A percentile compares a stretch with the other conserved stretches of the same genome.
phyloP scores from a whole-genome alignment of 2,329 filamentous ascomycete genomes.

The Verticillium klebahnii region DNA sequence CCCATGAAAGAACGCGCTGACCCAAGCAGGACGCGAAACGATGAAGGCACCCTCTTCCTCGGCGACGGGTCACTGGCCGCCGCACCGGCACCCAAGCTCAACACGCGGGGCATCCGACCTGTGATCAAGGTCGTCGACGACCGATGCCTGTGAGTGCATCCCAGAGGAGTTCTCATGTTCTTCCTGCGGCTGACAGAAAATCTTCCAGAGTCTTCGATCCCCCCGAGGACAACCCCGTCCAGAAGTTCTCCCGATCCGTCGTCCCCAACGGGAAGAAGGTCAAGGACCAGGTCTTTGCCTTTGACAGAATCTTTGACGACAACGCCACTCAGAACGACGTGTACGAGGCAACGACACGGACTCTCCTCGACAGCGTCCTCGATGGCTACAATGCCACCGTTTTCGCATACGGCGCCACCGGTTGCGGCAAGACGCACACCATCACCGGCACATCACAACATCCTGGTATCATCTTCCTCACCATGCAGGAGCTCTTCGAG shows the following conservation, averaged over 20 bases:
- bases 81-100: slow-evolving; percentile 76
- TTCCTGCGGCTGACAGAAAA: background rate
- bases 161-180: background rate
- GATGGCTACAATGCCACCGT: slow-evolving; percentile 99
- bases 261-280: slow-evolving; percentile 82
- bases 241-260: slow-evolving; percentile 78
- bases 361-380: slow-evolving; percentile 87
- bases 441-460: slow-evolving; percentile 90
- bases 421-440: slow-evolving; percentile 97
- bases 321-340: slow-evolving; percentile 89
- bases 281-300: slow-evolving; percentile 96
- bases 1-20: slow-evolving; percentile 3
- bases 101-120: slow-evolving; percentile 78
- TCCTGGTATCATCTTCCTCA: slow-evolving; percentile 96
- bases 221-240: slow-evolving; percentile 88
- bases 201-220: slow-evolving; percentile 82
- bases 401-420: slow-evolving; percentile 96
- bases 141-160: slow-evolving; percentile 73
- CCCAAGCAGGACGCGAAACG: slow-evolving; percentile 51
- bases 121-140: slow-evolving; percentile 97
- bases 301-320: slow-evolving; percentile 95
- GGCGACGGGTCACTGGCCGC: slow-evolving; percentile 94
- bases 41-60: slow-evolving; percentile 89
- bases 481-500: slow-evolving; percentile 98
- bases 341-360: slow-evolving; percentile 88